phyloP scores from a whole-genome alignment of 192 early-diverging fungal genomes.

The Physocladia obscura region DNA sequence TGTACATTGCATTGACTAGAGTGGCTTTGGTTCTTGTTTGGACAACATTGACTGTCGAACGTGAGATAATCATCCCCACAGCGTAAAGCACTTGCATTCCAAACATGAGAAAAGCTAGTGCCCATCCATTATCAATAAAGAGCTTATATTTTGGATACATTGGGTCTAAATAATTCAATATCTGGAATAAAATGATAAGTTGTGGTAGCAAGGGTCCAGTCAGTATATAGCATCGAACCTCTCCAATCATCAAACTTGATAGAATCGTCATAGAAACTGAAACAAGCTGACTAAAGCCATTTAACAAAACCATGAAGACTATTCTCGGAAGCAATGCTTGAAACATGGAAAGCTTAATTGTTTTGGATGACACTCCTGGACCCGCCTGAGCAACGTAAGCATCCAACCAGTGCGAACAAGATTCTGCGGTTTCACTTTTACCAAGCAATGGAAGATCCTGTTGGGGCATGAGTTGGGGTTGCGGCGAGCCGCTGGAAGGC shows the following conservation, averaged over 20 bases:
- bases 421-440: no score
- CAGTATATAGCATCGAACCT: no score
- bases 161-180: not conserved
- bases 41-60: not conserved
- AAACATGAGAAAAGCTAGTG: constrained; percentile 13
- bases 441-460: no score
- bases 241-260: constrained; percentile 1
- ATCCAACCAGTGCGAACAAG: no score
- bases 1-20: constrained; percentile 10
- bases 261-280: not conserved
- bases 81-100: not conserved
- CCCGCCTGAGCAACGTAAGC: no score
- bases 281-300: not conserved
- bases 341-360: not conserved
- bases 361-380: no score
- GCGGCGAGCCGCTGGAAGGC: no score
- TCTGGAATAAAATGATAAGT: no score
- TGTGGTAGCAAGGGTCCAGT: no score
- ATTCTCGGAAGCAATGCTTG: not conserved
- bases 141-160: not conserved
- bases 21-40: not conserved
- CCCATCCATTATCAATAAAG: constrained; percentile 4
- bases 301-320: not conserved
- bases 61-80: not conserved
- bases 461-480: no score